Evolutionary conservation across 108 stramenopile genomes (phyloP).

Genomic region (Skeletonema grethae): DNA sequence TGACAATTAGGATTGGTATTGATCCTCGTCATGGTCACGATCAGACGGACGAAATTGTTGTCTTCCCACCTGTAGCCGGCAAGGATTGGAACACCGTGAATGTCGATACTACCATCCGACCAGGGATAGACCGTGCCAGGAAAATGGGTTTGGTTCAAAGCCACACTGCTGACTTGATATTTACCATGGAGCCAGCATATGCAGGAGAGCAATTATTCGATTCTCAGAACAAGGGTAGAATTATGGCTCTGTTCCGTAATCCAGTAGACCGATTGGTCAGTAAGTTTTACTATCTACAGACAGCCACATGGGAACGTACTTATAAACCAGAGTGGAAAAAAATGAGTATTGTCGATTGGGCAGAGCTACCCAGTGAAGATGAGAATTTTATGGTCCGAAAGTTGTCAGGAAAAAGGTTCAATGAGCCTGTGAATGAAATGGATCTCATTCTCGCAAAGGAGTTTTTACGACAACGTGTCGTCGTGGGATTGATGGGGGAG

Average conservation of each 20-base stretch:
- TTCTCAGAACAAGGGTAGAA: conserved; percentile 32
- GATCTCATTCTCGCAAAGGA: conserved; percentile 43
- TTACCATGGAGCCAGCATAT: conserved; percentile 32
- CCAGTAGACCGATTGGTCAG: conserved; percentile 59
- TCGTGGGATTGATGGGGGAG: conserved; percentile 53
- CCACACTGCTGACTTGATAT: conserved; percentile 33
- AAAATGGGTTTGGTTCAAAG: conserved; percentile 43
- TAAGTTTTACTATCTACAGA: conserved; percentile 58
- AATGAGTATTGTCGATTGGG: conserved; percentile 56
- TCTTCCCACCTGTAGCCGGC: conserved; percentile 24
- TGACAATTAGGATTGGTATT: conserved; percentile 11
- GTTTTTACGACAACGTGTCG: conserved; percentile 42
- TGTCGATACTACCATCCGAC: conserved; percentile 44
- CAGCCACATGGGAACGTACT: conserved; percentile 56
- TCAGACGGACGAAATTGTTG: conserved; percentile 22
- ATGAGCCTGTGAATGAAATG: conserved; percentile 2
- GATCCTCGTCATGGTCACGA: conserved; percentile 27
- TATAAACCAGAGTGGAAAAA: conserved; percentile 52
- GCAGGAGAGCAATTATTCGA: conserved; percentile 37
- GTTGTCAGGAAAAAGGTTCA: conserved; percentile 11
- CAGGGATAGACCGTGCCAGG: conserved; percentile 31
- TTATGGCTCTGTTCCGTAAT: conserved; percentile 55
- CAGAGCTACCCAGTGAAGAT: conserved; percentile 13
- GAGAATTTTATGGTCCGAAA: conserved; percentile 23
- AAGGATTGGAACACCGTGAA: conserved; percentile 46